phyloP scores from a whole-genome alignment of 169 alveolate genomes.

The Cryptosporidium parvum region DNA sequence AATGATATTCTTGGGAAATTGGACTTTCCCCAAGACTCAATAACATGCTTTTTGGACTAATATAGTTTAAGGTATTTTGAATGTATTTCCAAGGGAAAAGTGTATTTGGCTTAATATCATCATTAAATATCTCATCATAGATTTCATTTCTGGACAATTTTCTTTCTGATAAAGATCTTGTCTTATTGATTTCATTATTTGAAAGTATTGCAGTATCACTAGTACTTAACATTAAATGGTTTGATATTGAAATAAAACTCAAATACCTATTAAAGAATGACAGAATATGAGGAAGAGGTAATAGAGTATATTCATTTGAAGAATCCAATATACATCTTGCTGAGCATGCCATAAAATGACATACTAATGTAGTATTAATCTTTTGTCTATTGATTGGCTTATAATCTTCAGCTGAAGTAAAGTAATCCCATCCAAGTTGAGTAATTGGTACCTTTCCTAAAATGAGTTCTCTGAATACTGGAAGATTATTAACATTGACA shows the following conservation, averaged over 20 bases:
- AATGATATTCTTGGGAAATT: constrained; percentile 16
- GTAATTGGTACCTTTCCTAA: constrained; percentile 59
- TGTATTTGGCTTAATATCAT: constrained; percentile 50
- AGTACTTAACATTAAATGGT: constrained; percentile 65
- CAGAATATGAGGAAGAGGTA: constrained; percentile 70
- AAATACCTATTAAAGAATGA: constrained; percentile 58
- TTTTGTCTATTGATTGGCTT: constrained; percentile 71
- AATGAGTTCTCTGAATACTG: constrained; percentile 65
- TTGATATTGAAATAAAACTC: constrained; percentile 50
- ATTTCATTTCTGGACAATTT: background rate
- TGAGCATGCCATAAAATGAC: constrained; percentile 81
- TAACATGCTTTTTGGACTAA: constrained; percentile 3
- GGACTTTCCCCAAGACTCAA: constrained; percentile 12
- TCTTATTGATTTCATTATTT: constrained; percentile 9
- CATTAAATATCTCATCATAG: background rate
- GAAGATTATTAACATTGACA: constrained; percentile 41
- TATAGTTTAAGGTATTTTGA: constrained; percentile 61
- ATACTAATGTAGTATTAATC: constrained; percentile 78
- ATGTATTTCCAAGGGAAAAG: constrained; percentile 72
- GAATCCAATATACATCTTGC: constrained; percentile 64
- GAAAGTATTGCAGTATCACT: constrained; percentile 52
- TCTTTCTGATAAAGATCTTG: background rate
- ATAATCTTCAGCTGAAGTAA: constrained; percentile 74
- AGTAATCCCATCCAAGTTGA: constrained; percentile 66
- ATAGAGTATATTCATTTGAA: constrained; percentile 45